These are phyloP conservation scores for Berberis thunbergii DNA, from an alignment of 164 flowering plant species.

Conservation along the genomic window DNA sequence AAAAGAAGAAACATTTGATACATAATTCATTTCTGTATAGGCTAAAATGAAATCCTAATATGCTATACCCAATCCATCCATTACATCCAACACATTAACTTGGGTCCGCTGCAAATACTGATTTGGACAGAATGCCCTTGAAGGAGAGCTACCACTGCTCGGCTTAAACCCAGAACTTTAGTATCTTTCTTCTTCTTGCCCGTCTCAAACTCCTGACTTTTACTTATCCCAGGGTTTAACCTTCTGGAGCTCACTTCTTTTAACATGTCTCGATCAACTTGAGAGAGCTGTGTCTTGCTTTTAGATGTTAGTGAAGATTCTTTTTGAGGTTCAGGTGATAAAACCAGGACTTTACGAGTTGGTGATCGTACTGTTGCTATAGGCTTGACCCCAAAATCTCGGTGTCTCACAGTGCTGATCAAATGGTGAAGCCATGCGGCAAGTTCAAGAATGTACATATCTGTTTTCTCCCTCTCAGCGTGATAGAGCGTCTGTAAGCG, in stretches of 20 bases:
- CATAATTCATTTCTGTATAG: neutral
- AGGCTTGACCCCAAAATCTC: slow-evolving; percentile 35
- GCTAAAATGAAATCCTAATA: neutral
- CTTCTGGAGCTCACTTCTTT: slow-evolving; percentile 29
- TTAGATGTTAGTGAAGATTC: slow-evolving; percentile 11
- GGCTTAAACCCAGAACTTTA: slow-evolving; percentile 30
- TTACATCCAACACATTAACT: slow-evolving; percentile 26
- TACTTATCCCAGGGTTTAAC: slow-evolving; percentile 41
- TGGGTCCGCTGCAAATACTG: slow-evolving; percentile 10
- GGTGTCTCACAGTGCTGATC: slow-evolving; percentile 28
- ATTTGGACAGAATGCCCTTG: slow-evolving; percentile 10
- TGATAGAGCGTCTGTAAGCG: slow-evolving; percentile 73
- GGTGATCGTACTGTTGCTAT: slow-evolving; percentile 30
- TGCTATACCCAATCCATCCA: slow-evolving; percentile 30
- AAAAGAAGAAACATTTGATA: neutral
- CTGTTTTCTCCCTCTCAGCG: slow-evolving; percentile 54
- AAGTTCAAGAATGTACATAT: slow-evolving; percentile 45
- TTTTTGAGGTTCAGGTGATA: slow-evolving; percentile 15
- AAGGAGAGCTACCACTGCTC: slow-evolving; percentile 54
- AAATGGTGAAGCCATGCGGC: slow-evolving; percentile 56
- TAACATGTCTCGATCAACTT: slow-evolving; percentile 39
- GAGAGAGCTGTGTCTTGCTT: slow-evolving; percentile 25
- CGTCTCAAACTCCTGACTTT: slow-evolving; percentile 44
- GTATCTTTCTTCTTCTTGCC: slow-evolving; percentile 14
- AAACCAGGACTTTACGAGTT: slow-evolving; percentile 14